Conservation (phyloP, 352 stramenopile species). For the Lagenidium sp. region DNA sequence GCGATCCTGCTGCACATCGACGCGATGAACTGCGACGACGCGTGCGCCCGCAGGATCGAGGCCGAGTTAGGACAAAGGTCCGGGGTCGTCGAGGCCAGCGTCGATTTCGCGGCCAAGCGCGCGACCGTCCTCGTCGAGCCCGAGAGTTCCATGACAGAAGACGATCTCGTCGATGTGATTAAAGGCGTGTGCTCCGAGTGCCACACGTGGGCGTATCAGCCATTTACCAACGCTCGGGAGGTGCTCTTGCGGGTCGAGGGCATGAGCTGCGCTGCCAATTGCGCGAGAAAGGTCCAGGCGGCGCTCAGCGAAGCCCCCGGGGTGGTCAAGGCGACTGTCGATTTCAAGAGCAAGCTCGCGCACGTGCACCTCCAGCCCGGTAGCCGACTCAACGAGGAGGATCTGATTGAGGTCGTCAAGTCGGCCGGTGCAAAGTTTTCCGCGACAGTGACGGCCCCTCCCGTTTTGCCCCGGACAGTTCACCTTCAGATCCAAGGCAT, state of each 20-base stretch:
- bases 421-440: constrained; percentile 52
- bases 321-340: constrained; percentile 73
- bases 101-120: constrained; percentile 62
- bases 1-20: constrained; percentile 66
- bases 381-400: constrained; percentile 47
- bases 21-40: constrained; percentile 68
- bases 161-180: constrained; percentile 63
- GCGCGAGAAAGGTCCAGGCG: constrained; percentile 58
- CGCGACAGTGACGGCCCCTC: constrained; percentile 32
- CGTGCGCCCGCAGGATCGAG: constrained; percentile 53
- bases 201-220: constrained; percentile 48
- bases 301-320: constrained; percentile 46
- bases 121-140: constrained; percentile 61
- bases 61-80: constrained; percentile 29
- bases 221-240: constrained; percentile 65
- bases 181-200: constrained; percentile 33
- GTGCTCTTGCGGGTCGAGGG: constrained; percentile 63
- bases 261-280: constrained; percentile 78
- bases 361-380: constrained; percentile 68
- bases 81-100: constrained; percentile 54
- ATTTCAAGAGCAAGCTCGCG: constrained; percentile 66
- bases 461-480: constrained; percentile 32
- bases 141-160: constrained; percentile 43
- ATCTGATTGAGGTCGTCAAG: constrained; percentile 58
- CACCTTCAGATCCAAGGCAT: constrained; percentile 59